Conservation (phyloP, 208 protist species). For the Paratrypanosoma confusum region DNA sequence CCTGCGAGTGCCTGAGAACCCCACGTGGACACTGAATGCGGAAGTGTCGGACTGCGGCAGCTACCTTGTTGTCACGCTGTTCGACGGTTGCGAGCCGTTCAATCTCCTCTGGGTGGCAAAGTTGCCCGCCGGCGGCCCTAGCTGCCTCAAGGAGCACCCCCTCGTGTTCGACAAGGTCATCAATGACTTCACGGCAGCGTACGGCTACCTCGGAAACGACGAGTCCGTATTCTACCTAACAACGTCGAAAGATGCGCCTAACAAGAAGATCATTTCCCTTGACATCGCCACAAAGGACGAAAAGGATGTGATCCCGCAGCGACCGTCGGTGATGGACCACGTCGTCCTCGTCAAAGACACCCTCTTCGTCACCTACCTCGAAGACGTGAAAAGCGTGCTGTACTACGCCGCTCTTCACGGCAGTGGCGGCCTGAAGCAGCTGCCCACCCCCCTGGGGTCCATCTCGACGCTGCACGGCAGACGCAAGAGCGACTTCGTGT, state of each 20-base stretch:
- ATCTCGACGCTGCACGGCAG: constrained; percentile 32
- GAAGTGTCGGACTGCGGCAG: constrained; percentile 70
- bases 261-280: constrained; percentile 77
- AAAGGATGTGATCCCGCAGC: constrained; percentile 60
- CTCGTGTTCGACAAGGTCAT: constrained; percentile 61
- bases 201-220: constrained; percentile 84
- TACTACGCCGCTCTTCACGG: constrained; percentile 57
- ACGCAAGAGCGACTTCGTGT: constrained; percentile 65
- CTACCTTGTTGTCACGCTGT: constrained; percentile 57
- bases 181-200: constrained; percentile 80
- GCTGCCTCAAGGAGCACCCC: constrained; percentile 18
- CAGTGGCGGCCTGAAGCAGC: constrained; percentile 10
- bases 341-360: constrained; percentile 47
- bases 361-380: constrained; percentile 78
- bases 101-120: constrained; percentile 74
- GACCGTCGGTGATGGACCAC: constrained; percentile 51
- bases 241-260: constrained; percentile 82
- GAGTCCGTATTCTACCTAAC: constrained; percentile 75
- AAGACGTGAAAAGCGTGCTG: constrained; percentile 90
- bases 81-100: constrained; percentile 66
- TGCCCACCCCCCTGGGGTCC: constrained; percentile 77
- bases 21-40: constrained; percentile 49
- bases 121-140: constrained; percentile 23
- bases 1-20: constrained; percentile 60
- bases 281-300: constrained; percentile 37